Evolutionary conservation across 129 eudicot species (phyloP), one percentile per base, ranked within the genome.

Genomic region (Oenanthe sinensis): DNA sequence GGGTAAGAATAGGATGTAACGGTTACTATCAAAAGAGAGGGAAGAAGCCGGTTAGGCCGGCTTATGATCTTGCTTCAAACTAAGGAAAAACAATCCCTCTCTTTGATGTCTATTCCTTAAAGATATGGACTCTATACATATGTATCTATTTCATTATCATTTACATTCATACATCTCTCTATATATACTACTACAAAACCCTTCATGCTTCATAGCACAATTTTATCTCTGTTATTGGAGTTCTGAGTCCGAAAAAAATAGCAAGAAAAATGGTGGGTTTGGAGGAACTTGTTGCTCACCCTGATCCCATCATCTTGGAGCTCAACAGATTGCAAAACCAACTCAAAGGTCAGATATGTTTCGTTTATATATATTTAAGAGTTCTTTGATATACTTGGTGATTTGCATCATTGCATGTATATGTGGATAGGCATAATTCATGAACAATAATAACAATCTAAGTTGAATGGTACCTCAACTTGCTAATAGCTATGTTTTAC

Each of bases 231-330:
- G 50, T 6, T 19, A 26, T 75, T 28, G 16, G 77, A 70, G 44
- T 70, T 69, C 6, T 72, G 33, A 11, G 33, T 43, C 44, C 8
- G 7, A 16, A 68, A 13, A 0, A 11, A 30, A 49, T 69, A 63
- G 37, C 39, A 70, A 39, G 13, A 72, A 84, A 79, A 75, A 89
- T 89, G 92, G 49, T 75, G 83, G 82, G 87, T 22, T 69, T 79
- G 49, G 85, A 86, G 14, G 86, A 85, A 78, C 42, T 20, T 79
- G 58, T 81, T 81, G 37, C 78, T 82, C 92, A 87, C 62, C 82
- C 89, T 4, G 90, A 89, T 72, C 93, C 97, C 63, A 54, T 89
- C 67, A 83, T 87, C 47, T 80, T 91, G 62, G 97, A 94, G 81
- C 93, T 91, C 82, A 89, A 89, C 78, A 82, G 84, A 15, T 47